Percentiles rank a stretch among this genome's conserved stretches.
These are phyloP conservation scores for Passiflora organensis DNA, from an alignment of 345 rosid genomes.

Conservation along the genomic window DNA sequence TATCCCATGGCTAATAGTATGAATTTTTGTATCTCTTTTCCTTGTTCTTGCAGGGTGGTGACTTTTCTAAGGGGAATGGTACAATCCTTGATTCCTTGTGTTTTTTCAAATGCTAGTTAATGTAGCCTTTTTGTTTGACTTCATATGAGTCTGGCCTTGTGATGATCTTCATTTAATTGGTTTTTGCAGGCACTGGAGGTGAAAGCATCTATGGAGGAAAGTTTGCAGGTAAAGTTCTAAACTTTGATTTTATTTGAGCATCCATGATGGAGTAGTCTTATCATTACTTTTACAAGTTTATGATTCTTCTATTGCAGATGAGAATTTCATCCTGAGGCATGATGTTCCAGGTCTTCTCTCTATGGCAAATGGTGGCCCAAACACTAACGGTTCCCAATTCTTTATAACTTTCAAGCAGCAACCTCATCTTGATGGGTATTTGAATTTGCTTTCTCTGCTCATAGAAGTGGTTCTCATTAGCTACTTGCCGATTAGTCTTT, in stretches of 20 bases:
- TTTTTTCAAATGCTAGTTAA: constrained; percentile 15
- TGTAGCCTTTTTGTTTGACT: constrained; percentile 35
- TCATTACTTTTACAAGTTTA: constrained; percentile 3
- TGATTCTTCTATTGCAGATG: constrained; percentile 50
- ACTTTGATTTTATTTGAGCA: background rate
- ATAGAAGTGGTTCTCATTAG: constrained; percentile 4
- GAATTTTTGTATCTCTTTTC: constrained; percentile 7
- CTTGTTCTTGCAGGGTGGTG: constrained; percentile 79
- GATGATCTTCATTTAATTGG: constrained; percentile 52
- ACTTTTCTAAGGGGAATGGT: constrained; percentile 77
- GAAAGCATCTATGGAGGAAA: constrained; percentile 97
- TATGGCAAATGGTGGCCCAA: constrained; percentile 92
- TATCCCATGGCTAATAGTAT: too few relatives aligned
- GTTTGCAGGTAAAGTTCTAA: constrained; percentile 60
- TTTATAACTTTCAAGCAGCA: constrained; percentile 76
- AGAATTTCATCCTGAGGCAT: constrained; percentile 75
- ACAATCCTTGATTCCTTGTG: constrained; percentile 29
- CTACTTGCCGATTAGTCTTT: background rate
- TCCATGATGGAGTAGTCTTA: constrained; percentile 4
- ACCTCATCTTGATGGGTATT: constrained; percentile 92
- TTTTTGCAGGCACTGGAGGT: constrained; percentile 99
- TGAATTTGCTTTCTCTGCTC: constrained; percentile 16
- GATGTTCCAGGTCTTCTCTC: constrained; percentile 85
- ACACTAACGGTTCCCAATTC: constrained; percentile 95
- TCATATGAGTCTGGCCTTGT: constrained; percentile 41